Conservation (phyloP, 352 stramenopile species). For the Phytophthora kernoviae region DNA sequence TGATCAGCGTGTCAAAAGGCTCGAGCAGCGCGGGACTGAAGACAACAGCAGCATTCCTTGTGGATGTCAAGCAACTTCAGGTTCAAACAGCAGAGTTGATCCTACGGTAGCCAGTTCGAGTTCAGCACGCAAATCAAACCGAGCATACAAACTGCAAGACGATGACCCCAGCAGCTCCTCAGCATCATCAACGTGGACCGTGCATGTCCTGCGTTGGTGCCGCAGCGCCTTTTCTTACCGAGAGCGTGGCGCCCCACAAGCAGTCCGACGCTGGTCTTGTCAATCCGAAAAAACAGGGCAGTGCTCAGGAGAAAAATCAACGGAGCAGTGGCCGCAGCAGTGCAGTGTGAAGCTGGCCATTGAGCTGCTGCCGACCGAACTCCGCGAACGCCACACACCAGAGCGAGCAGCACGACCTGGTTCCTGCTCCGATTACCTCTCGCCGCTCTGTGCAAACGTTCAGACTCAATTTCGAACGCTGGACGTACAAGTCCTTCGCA, state of each 20-base stretch:
- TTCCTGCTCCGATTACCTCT: constrained; percentile 11
- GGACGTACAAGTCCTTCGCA: constrained; percentile 14
- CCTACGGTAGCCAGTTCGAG: constrained; percentile 24
- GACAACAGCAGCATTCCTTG: too few relatives aligned
- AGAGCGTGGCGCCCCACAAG: constrained; percentile 2
- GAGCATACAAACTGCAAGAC: constrained; percentile 7
- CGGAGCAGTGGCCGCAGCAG: constrained; percentile 15
- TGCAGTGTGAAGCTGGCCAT: constrained; percentile 1
- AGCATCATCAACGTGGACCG: constrained; percentile 21
- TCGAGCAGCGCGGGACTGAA: too few relatives aligned
- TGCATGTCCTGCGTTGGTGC: not conserved
- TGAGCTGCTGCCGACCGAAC: not conserved
- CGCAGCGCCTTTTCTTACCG: not conserved
- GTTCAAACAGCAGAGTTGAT: constrained; percentile 8
- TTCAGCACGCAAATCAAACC: constrained; percentile 1
- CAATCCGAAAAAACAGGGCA: constrained; percentile 38
- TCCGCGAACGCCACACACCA: not conserved
- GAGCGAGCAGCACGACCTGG: constrained; percentile 15
- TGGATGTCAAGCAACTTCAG: not conserved
- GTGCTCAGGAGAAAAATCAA: constrained; percentile 22
- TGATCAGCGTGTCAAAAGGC: not conserved
- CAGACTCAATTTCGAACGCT: constrained; percentile 17
- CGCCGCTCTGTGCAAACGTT: constrained; percentile 14
- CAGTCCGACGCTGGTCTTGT: not conserved
- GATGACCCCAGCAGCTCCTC: not conserved